phyloP scores from a whole-genome alignment of 2,329 filamentous ascomycete genomes.

The Pezizomycotina sp. region DNA sequence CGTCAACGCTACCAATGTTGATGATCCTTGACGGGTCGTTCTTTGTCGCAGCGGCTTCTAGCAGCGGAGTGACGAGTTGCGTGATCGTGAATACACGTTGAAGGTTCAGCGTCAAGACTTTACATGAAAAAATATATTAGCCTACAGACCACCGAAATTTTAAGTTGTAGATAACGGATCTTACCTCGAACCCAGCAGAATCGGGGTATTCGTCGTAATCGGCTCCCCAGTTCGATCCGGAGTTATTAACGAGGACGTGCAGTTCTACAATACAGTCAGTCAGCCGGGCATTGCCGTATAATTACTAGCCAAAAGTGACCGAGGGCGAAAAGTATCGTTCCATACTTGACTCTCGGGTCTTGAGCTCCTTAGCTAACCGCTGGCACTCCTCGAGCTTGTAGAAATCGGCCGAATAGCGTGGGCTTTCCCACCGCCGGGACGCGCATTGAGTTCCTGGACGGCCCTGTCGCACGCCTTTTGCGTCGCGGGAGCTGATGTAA shows the following conservation, averaged over 20 bases:
- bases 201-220: conserved; percentile 44
- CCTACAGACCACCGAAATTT: too few species aligned
- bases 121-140: too few species aligned
- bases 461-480: conserved; percentile 44
- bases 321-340: conserved; percentile 3
- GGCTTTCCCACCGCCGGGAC: conserved; percentile 38
- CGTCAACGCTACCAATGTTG: conserved; percentile 50
- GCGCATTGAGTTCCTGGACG: conserved; percentile 39
- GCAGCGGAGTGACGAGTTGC: conserved; percentile 44
- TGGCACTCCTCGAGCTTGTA: conserved; percentile 44
- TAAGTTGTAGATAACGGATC: too few species aligned
- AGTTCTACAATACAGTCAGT: conserved; percentile 30
- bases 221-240: conserved; percentile 48
- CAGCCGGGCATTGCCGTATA: background rate
- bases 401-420: conserved; percentile 45
- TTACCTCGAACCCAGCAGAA: too few species aligned
- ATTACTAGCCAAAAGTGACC: background rate
- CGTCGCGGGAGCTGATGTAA: conserved; percentile 52
- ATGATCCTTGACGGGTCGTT: conserved; percentile 42
- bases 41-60: conserved; percentile 36
- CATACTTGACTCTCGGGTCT: conserved; percentile 34
- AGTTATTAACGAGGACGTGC: conserved; percentile 50
- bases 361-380: conserved; percentile 41
- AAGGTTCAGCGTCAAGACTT: conserved; percentile 44
- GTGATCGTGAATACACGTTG: conserved; percentile 51